Conservation (phyloP, 768 basidiomycete species). For the Kwoniella sp. region DNA sequence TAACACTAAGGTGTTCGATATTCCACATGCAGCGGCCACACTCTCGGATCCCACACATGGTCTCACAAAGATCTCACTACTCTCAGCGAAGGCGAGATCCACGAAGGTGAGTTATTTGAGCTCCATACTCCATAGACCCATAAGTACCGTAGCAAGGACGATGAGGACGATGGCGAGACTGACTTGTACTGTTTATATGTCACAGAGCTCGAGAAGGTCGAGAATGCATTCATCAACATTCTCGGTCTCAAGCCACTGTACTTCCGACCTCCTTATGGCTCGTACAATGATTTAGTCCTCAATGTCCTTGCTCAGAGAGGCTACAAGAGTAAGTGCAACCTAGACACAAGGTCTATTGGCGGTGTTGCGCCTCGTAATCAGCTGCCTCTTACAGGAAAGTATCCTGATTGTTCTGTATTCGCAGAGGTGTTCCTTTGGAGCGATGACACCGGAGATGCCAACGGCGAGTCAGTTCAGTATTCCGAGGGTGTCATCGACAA, state of each 20-base stretch:
- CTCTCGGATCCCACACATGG: conserved; percentile 55
- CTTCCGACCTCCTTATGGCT: conserved; percentile 55
- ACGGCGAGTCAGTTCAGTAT: conserved; percentile 32
- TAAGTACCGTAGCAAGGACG: too few relatives aligned
- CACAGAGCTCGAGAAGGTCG: conserved; percentile 46
- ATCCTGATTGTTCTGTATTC: background rate
- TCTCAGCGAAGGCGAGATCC: conserved; percentile 35
- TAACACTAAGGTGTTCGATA: background rate
- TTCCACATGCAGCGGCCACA: conserved; percentile 40
- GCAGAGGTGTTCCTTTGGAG: conserved; percentile 49
- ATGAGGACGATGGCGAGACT: background rate
- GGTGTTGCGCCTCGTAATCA: too few relatives aligned
- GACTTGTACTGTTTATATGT: background rate
- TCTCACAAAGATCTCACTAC: conserved; percentile 50
- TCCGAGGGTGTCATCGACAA: conserved; percentile 38
- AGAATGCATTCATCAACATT: conserved; percentile 53
- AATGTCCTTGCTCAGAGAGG: conserved; percentile 46
- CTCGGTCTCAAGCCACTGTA: conserved; percentile 51
- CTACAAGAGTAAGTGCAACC: conserved; percentile 48
- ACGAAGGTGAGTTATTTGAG: conserved; percentile 40
- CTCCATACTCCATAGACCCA: too few relatives aligned
- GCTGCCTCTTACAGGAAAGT: too few relatives aligned
- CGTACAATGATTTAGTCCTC: conserved; percentile 50
- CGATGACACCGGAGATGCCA: conserved; percentile 48
- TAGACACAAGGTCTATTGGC: background rate